These are phyloP conservation scores for Starmera stellimalicola DNA, from an alignment of 1,139 yeast genomes.

Conservation along the genomic window DNA sequence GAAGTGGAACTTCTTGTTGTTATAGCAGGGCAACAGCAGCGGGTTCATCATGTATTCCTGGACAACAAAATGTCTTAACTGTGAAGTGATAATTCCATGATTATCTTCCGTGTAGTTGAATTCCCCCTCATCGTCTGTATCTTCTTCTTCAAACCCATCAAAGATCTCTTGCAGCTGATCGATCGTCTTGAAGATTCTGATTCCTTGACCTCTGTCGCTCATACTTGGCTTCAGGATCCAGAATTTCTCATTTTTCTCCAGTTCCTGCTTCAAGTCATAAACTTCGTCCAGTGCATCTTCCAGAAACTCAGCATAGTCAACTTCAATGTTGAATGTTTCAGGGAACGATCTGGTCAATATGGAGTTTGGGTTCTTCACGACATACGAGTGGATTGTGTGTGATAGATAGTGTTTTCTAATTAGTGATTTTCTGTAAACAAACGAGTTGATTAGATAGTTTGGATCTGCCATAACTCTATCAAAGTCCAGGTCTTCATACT, in stretches of 20 bases:
- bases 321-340: slow-evolving; percentile 68
- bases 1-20: slow-evolving; percentile 76
- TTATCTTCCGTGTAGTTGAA: slow-evolving; percentile 30
- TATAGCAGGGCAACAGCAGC: slow-evolving; percentile 49
- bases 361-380: slow-evolving; percentile 66
- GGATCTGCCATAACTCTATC: slow-evolving; percentile 35
- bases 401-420: slow-evolving; percentile 85
- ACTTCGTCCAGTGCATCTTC: slow-evolving; percentile 91
- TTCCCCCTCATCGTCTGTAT: slow-evolving; percentile 44
- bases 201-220: slow-evolving; percentile 97
- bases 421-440: slow-evolving; percentile 76
- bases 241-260: slow-evolving; percentile 51
- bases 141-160: slow-evolving; percentile 72
- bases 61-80: slow-evolving; percentile 80
- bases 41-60: slow-evolving; percentile 73
- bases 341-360: slow-evolving; percentile 56
- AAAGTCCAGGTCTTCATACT: slow-evolving; percentile 80
- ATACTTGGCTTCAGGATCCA: slow-evolving; percentile 94
- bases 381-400: slow-evolving; percentile 65
- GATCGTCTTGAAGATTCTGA: slow-evolving; percentile 66
- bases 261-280: slow-evolving; percentile 74
- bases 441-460: slow-evolving; percentile 65
- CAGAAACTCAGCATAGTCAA: slow-evolving; percentile 93
- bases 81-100: slow-evolving; percentile 71
- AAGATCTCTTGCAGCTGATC: slow-evolving; percentile 77